Conservation (phyloP, 2,329 filamentous ascomycete genomes). For the Dactylellina drechsleri region DNA sequence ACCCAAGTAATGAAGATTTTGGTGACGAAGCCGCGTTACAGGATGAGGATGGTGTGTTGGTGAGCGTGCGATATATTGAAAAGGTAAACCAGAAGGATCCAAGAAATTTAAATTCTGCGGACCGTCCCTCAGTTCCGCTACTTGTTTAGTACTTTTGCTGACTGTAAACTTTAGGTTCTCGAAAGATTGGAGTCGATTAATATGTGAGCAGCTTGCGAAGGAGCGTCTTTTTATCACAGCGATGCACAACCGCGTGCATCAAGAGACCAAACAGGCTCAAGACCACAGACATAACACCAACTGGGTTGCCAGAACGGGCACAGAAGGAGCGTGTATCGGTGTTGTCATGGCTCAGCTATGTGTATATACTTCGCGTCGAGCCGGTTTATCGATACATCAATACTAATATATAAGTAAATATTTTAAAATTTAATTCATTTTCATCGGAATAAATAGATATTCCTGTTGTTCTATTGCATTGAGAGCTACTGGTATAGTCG, state of each 20-base stretch:
- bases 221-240: background rate
- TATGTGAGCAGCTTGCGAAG: background rate
- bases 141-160: background rate
- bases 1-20: conserved; percentile 59
- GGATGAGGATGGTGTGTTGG: conserved; percentile 59
- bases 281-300: background rate
- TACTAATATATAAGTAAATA: no score
- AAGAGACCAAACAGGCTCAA: background rate
- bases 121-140: no score
- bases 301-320: background rate
- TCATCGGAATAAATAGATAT: no score
- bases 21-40: conserved; percentile 58
- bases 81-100: conserved; percentile 53
- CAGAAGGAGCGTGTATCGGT: background rate
- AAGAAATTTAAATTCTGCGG: background rate
- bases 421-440: no score
- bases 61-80: conserved; percentile 59
- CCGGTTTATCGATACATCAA: no score
- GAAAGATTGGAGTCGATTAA: conserved; percentile 14
- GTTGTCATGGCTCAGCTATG: no score
- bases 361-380: no score
- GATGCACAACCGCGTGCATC: background rate
- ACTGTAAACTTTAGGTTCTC: background rate
- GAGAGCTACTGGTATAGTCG: no score
- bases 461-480: no score